Conservation (phyloP, 768 basidiomycete species). For the Mycena maculata region DNA sequence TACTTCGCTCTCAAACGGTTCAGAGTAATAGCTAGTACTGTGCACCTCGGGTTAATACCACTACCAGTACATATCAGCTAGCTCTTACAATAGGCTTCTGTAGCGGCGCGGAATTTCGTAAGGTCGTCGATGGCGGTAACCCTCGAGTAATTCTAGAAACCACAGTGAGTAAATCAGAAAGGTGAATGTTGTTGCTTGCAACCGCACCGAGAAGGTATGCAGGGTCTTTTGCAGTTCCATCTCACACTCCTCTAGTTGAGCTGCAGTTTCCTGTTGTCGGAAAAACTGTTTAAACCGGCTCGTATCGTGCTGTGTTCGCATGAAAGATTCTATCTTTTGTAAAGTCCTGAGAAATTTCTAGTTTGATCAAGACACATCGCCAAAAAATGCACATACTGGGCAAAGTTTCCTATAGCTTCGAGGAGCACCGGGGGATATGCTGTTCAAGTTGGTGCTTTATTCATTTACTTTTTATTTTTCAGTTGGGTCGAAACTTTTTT, state of each 20-base stretch:
- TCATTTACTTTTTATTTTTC: too few species aligned
- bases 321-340: constrained; percentile 7
- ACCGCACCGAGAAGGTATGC: neutral
- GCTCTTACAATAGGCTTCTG: too few species aligned
- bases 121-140: neutral
- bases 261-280: constrained; percentile 2
- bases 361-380: too few species aligned
- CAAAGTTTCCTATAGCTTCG: neutral
- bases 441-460: too few species aligned
- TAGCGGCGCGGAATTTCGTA: neutral
- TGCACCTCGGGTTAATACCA: too few species aligned
- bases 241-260: constrained; percentile 7
- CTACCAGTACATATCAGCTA: too few species aligned
- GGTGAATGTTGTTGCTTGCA: neutral
- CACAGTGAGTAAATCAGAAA: neutral
- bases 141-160: neutral
- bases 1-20: too few species aligned
- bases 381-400: neutral
- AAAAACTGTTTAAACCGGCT: neutral
- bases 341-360: neutral
- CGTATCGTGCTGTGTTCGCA: neutral
- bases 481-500: too few species aligned
- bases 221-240: neutral
- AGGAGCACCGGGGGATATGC: neutral
- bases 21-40: too few species aligned